Evolutionary conservation across 768 basidiomycete genomes (phyloP), one percentile per base, ranked within the genome.

Genomic region (Tephrocybe rancida): DNA sequence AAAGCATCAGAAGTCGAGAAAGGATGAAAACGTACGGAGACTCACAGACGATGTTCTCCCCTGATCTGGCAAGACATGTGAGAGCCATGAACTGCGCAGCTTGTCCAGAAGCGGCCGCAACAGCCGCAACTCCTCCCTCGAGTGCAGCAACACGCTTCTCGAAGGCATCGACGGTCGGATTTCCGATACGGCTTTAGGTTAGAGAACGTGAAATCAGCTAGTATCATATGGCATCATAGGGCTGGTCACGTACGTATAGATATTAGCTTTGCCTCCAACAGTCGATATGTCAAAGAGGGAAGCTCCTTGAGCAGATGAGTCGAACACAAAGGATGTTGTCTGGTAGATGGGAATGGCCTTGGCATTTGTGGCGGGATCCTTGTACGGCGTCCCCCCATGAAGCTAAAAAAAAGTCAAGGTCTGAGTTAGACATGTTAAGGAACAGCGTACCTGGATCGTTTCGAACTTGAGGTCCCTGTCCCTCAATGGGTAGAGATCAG

Each of bases 31-130:
- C 7, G n/a, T 37, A 9, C 11, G 37, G 3, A 69, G 74, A 81
- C 81, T 78, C 79, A 2, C 81, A 75, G 3, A 88, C 76, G 48
- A 89, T 84, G 56, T 89, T 88, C 61, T 88, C 87, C 0, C 87
- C 86, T 0, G 70, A 48, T 16, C 67, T 58, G 1, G 82, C 80
- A 16, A 87, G 69, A 2, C 79, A 74, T 0, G 76, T 70, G 44
- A 88, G 73, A 0, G 84, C 78, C 69, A 87, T 70, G 62, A 86
- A 81, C 50, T 85, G 83, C 0, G 86, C 88, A 1, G 83, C 69
- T 55, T 85, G 85, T 1, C 85, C 87, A 39, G 81, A 83, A 0
- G 85, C 64, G 2, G 77, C 67, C 0, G 85, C 82, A 0, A 87
- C 71, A 1, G 86, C 87, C 0, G 84, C 85, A 0, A 67, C 74